Evolutionary conservation across 2,329 filamentous ascomycete genomes (phyloP), one percentile per base, ranked within the genome.

Genomic region (Sporothrix variecibatus): DNA sequence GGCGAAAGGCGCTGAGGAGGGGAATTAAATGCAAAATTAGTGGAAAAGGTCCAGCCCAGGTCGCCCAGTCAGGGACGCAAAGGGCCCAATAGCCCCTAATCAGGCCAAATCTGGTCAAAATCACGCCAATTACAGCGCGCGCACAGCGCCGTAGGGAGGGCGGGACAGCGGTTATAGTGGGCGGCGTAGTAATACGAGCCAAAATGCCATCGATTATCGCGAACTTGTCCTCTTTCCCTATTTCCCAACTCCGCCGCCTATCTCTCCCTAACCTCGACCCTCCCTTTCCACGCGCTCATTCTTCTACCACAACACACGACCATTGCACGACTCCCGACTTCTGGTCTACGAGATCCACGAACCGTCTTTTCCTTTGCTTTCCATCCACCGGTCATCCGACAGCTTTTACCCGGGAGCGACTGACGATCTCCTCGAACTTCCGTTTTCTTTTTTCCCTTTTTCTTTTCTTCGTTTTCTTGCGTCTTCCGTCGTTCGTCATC

Each of bases 171-270:
- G n/a, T 26, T 28, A 64, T 20, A 49, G 40, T n/a, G 56, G 69
- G 38, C n/a, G 23, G 68, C 51, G 64, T 46, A 67, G 49, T 20
- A 71, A 71, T 58, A 60, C 34, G 69, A 60, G 31, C 49, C 49
- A n/a, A 46, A 68, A 8, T 43, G 43, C 69, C 34, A 38, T 56
- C 11, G 62, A 73, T 73, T 73, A 75, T 77, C 76, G 76, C 75
- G 74, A 75, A 76, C 60, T 75, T 77, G 76, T 77, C 76, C 76
- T 77, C 75, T 77, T 71, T 71, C 23, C 60, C 68, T 26, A 38
- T 72, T 75, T 70, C 46, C 74, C 72, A 49, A 53, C 62, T n/a
- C 49, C 28, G 34, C 46, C 51, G 31, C 60, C 60, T 34, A 43
- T 65, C 65, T 60, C n/a, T 20, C 15, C 40, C 15, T 20, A 49